These are phyloP conservation scores for Cystobasidiaceae sp. DNA, from an alignment of 1,284 basidiomycete species.

Conservation along the genomic window DNA sequence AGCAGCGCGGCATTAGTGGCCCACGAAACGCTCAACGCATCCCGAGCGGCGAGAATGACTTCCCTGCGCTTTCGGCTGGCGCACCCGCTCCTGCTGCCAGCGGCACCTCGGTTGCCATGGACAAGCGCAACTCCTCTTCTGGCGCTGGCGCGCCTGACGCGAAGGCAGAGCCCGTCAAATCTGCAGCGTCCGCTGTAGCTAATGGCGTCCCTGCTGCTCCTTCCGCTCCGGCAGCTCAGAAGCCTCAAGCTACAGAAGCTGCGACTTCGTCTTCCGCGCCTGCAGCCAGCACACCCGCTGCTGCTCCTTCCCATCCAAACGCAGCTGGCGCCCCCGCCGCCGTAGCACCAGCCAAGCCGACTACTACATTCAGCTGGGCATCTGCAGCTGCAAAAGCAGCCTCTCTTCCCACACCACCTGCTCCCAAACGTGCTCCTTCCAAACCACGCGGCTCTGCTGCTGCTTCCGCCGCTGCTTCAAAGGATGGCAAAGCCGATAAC, in stretches of 20 bases:
- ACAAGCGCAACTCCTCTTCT: neutral
- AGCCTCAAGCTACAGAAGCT: neutral
- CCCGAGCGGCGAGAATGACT: slow-evolving; percentile 26
- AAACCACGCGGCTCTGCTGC: no score
- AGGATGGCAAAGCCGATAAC: slow-evolving; percentile 2
- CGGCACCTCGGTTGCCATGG: neutral
- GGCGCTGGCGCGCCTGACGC: neutral
- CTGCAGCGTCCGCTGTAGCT: neutral
- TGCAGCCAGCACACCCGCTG: neutral
- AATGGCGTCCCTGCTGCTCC: neutral
- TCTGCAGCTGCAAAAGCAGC: slow-evolving; percentile 27
- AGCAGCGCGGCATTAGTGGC: neutral
- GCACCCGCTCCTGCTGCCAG: neutral
- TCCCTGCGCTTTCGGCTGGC: slow-evolving; percentile 3
- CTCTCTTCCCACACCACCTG: slow-evolving; percentile 18
- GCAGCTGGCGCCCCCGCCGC: neutral
- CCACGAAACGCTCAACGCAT: slow-evolving; percentile 1
- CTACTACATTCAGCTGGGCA: slow-evolving; percentile 31
- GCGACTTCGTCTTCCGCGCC: neutral
- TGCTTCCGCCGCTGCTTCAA: neutral
- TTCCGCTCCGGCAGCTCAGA: no score
- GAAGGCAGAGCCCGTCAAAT: neutral
- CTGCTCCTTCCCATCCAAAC: no score
- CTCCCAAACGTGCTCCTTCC: slow-evolving; percentile 17
- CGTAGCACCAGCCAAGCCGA: slow-evolving; percentile 5